Conservation (phyloP, 768 basidiomycete genomes). For the Russula abietina region DNA sequence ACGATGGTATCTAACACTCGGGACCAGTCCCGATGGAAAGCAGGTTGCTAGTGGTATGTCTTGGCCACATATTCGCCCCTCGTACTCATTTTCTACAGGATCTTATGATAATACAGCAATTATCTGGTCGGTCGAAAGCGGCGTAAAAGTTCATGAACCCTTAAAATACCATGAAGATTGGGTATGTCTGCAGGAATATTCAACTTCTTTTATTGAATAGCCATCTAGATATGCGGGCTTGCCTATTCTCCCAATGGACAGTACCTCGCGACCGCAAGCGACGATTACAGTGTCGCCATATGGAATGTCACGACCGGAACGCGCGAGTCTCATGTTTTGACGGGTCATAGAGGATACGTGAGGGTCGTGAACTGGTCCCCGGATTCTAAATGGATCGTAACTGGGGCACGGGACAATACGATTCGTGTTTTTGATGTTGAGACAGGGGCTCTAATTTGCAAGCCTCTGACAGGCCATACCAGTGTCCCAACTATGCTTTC, state of each 20-base stretch:
- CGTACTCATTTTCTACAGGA: conserved; percentile 2
- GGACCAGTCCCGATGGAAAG: conserved; percentile 15
- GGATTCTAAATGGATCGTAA: conserved; percentile 10
- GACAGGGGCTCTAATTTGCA: conserved; percentile 8
- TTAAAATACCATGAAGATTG: conserved; percentile 6
- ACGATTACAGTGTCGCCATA: conserved; percentile 43
- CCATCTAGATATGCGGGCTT: conserved; percentile 1
- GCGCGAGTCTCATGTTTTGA: conserved; percentile 30
- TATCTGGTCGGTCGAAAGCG: conserved; percentile 15
- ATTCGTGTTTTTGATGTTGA: conserved; percentile 18
- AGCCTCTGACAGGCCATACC: conserved; percentile 2
- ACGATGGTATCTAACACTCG: not conserved
- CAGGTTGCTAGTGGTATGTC: conserved; percentile 18
- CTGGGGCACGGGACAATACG: conserved; percentile 1
- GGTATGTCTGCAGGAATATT: not conserved
- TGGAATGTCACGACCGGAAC: conserved; percentile 45
- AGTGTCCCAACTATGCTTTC: not conserved
- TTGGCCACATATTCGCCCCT: too few relatives aligned
- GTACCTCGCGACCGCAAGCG: conserved; percentile 38
- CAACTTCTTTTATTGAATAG: not conserved
- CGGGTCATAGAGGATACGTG: conserved; percentile 3
- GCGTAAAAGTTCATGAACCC: not conserved
- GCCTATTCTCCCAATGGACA: conserved; percentile 22
- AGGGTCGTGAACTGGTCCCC: conserved; percentile 12
- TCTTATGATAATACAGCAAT: conserved; percentile 9